Conservation (phyloP, 108 stramenopile genomes). For the Pseudonitzschia multiseries region DNA sequence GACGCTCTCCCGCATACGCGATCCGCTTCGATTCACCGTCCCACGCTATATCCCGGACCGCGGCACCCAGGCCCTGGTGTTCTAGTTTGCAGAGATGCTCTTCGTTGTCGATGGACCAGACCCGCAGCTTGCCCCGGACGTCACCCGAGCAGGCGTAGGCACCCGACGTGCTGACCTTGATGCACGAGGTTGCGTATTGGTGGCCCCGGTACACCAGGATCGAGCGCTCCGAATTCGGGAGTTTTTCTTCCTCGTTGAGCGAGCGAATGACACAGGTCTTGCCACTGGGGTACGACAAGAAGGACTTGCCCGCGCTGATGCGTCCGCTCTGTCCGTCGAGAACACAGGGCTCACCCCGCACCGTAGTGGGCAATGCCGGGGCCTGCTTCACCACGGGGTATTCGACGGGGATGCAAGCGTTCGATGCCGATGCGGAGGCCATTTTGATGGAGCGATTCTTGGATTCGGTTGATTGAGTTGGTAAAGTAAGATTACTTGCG, state of each 20-base stretch:
- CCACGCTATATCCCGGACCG: constrained; percentile 91
- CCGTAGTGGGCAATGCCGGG: constrained; percentile 66
- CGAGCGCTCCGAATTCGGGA: constrained; percentile 33
- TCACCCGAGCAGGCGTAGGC: constrained; percentile 91
- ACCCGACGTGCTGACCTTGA: constrained; percentile 81
- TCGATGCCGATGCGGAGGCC: constrained; percentile 68
- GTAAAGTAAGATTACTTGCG: too few relatives aligned
- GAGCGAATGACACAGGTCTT: constrained; percentile 60
- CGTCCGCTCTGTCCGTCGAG: constrained; percentile 69
- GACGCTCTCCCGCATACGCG: constrained; percentile 46
- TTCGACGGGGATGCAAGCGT: constrained; percentile 65
- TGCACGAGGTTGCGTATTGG: constrained; percentile 57
- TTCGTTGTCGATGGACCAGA: constrained; percentile 94
- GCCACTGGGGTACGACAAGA: constrained; percentile 65
- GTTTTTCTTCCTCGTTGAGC: constrained; percentile 33
- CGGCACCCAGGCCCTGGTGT: constrained; percentile 39
- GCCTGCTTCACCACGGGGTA: constrained; percentile 50
- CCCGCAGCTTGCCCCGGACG: constrained; percentile 77
- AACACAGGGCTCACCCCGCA: constrained; percentile 63
- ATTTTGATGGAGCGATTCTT: constrained; percentile 10
- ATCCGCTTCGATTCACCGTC: constrained; percentile 92
- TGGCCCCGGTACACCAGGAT: constrained; percentile 93
- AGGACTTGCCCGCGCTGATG: constrained; percentile 47
- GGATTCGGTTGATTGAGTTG: too few relatives aligned
- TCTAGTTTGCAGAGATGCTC: constrained; percentile 89